Percentiles rank a stretch among this genome's conserved stretches.
phyloP scores from a whole-genome alignment of 1,284 basidiomycete genomes.

The Tranzscheliella williamsii region DNA sequence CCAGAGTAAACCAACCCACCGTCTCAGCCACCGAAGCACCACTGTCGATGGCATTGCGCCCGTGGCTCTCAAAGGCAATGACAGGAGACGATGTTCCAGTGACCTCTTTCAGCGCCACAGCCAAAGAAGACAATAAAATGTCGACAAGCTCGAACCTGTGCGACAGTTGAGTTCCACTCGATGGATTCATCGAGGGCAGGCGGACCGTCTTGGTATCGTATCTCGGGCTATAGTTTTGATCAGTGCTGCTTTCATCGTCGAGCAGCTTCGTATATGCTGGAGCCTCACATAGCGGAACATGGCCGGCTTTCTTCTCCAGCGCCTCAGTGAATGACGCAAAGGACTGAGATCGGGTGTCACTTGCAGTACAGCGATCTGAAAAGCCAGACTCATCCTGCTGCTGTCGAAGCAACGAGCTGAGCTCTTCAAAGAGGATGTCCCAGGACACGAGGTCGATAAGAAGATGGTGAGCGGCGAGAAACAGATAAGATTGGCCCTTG shows the following conservation, averaged over 20 bases:
- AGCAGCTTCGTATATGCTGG: neutral
- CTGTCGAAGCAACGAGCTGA: neutral
- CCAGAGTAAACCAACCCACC: neutral
- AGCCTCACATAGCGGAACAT: neutral
- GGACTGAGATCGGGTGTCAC: neutral
- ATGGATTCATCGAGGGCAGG: neutral
- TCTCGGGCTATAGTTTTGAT: too few relatives aligned
- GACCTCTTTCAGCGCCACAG: neutral
- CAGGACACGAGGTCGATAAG: constrained; percentile 3
- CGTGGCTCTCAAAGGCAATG: neutral
- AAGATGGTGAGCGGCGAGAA: constrained; percentile 3
- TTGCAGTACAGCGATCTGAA: neutral
- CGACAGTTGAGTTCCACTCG: neutral
- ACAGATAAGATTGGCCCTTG: neutral
- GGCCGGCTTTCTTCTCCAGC: neutral
- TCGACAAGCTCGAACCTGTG: neutral
- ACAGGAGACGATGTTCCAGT: neutral
- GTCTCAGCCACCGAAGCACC: neutral
- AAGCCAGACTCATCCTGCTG: neutral
- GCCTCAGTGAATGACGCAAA: neutral
- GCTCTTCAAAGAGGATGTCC: neutral
- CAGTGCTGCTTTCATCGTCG: neutral
- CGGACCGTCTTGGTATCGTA: too few relatives aligned
- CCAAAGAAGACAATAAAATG: neutral
- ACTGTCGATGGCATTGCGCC: neutral